Conservation (phyloP, 2,329 filamentous ascomycete species). For the Phialocephala subalpina region DNA sequence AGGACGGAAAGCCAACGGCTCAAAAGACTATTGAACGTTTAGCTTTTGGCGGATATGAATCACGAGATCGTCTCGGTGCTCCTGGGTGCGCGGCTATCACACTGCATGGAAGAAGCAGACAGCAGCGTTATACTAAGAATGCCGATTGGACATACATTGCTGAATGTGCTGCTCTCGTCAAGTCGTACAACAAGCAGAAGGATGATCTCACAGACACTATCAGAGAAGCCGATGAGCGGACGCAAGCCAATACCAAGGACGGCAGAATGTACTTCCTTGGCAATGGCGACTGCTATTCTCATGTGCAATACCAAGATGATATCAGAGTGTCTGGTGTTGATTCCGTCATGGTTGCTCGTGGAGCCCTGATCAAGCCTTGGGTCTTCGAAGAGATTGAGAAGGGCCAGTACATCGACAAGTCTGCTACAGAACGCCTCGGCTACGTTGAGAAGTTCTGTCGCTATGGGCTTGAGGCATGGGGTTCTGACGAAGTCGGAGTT, state of each 20-base stretch:
- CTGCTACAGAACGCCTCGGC: conserved; percentile 81
- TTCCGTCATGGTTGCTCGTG: conserved; percentile 96
- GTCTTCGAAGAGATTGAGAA: conserved; percentile 95
- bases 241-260: conserved; percentile 69
- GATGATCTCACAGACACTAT: conserved; percentile 77
- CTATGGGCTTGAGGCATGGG: conserved; percentile 94
- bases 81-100: conserved; percentile 95
- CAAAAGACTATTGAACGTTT: conserved; percentile 84
- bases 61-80: conserved; percentile 73
- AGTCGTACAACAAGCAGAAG: conserved; percentile 76
- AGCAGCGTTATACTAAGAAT: conserved; percentile 89
- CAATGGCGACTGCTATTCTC: conserved; percentile 96
- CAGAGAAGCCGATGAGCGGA: conserved; percentile 77
- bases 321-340: conserved; percentile 83
- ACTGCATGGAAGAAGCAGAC: conserved; percentile 89
- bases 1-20: conserved; percentile 80
- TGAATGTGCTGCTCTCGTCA: conserved; percentile 86
- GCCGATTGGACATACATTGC: conserved; percentile 98
- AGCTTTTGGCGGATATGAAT: conserved; percentile 79
- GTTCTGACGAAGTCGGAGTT: conserved; percentile 91
- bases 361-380: conserved; percentile 97
- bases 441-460: conserved; percentile 90
- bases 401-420: conserved; percentile 95
- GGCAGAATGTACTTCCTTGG: conserved; percentile 89
- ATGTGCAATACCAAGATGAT: conserved; percentile 84